phyloP scores from a whole-genome alignment of 768 basidiomycete species.

The Galerina sulciceps region DNA sequence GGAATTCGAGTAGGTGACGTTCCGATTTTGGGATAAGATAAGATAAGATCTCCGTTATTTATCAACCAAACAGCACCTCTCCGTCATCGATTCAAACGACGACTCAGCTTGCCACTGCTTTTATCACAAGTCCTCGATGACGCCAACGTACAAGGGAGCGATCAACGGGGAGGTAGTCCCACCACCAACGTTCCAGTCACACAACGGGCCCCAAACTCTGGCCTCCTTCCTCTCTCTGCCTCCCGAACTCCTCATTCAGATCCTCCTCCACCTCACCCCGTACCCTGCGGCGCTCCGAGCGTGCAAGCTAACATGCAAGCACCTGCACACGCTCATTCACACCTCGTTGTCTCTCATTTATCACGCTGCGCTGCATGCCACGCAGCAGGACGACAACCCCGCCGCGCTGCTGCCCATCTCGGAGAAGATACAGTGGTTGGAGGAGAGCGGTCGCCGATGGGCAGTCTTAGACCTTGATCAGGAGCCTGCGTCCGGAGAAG shows the following conservation, averaged over 20 bases:
- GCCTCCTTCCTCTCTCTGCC: slow-evolving; percentile 30
- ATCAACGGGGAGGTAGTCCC: too few relatives aligned
- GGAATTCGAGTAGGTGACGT: too few relatives aligned
- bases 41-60: too few relatives aligned
- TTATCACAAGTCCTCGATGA: too few relatives aligned
- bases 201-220: not conserved
- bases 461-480: slow-evolving; percentile 26
- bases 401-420: slow-evolving; percentile 21
- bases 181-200: not conserved
- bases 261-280: slow-evolving; percentile 30
- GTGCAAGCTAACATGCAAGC: slow-evolving; percentile 24
- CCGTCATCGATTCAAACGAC: too few relatives aligned
- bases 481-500: slow-evolving; percentile 19
- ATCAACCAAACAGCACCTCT: too few relatives aligned
- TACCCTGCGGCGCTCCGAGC: slow-evolving; percentile 22
- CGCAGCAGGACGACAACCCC: slow-evolving; percentile 34
- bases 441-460: slow-evolving; percentile 36
- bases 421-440: slow-evolving; percentile 31
- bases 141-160: too few relatives aligned
- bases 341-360: slow-evolving; percentile 37
- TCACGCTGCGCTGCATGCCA: slow-evolving; percentile 25
- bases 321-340: slow-evolving; percentile 28
- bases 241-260: slow-evolving; percentile 32
- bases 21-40: too few relatives aligned
- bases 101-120: too few relatives aligned